A percentile compares a stretch with the other conserved stretches of the same genome.
phyloP scores from a whole-genome alignment of 768 basidiomycete species.

The Sporobolomyces phaffii region DNA sequence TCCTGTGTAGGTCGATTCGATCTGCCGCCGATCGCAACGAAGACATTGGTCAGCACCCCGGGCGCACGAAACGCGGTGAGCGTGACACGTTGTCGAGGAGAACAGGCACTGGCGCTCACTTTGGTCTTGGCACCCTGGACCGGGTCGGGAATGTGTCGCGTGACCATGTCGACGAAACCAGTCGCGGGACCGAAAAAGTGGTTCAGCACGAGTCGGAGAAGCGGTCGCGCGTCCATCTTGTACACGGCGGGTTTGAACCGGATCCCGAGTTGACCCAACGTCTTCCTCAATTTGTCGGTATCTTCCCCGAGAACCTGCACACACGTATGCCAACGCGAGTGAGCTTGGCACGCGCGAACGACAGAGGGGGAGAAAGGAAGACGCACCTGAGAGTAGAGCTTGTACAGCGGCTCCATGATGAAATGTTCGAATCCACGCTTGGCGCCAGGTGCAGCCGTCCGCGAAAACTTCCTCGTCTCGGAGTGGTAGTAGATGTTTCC shows the following conservation, averaged over 20 bases:
- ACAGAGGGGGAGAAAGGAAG: too few relatives aligned
- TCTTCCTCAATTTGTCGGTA: constrained; percentile 74
- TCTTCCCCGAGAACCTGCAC: constrained; percentile 83
- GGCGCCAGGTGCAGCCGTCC: constrained; percentile 60
- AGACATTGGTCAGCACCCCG: too few relatives aligned
- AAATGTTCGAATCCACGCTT: constrained; percentile 89
- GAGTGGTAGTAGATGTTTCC: constrained; percentile 92
- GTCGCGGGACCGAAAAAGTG: constrained; percentile 91
- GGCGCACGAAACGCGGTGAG: too few relatives aligned
- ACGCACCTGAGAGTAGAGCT: constrained; percentile 69
- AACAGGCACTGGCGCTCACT: too few relatives aligned
- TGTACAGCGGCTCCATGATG: constrained; percentile 91
- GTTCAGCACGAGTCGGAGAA: constrained; percentile 84
- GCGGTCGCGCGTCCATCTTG: constrained; percentile 96
- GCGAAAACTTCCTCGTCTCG: constrained; percentile 78
- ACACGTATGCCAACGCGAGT: too few relatives aligned
- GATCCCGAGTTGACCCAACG: constrained; percentile 68
- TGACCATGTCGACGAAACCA: constrained; percentile 87
- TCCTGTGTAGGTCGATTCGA: constrained; percentile 80
- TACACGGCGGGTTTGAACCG: constrained; percentile 84
- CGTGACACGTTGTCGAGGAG: too few relatives aligned
- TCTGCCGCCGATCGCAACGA: too few relatives aligned
- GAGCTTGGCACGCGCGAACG: too few relatives aligned
- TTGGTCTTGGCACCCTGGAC: constrained; percentile 47
- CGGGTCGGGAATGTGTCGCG: constrained; percentile 74